Base-by-base conservation (phyloP, 495 filamentous ascomycete species). In the Evernia prunastri region DNA sequence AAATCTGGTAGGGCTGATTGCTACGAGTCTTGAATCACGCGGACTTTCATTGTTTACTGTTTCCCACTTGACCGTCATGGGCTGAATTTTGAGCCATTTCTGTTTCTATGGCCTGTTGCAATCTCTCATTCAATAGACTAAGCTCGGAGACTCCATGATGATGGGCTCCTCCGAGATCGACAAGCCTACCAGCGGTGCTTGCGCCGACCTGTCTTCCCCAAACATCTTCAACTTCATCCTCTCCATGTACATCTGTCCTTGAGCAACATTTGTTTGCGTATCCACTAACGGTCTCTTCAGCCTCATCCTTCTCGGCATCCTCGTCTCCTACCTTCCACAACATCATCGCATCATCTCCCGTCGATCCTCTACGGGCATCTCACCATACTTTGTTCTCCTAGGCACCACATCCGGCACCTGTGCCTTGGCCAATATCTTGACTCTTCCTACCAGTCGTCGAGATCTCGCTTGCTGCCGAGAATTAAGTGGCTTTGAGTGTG, bases 291-390 rank as follows among this genome's bases (percentile, higher is more conserved):
- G 29, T 18, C 20, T 29, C 42, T 17, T 20, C 23, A 96, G 91
- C 68, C 74, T 96, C 68, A 90, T 98, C 66, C 78, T 97, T 69
- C 70, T 96, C 69, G 94, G 95, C 56, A 95, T 98, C 73, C 78
- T 97, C 61, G 73, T 93, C 64, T 97, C 93, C 64, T 98, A 98
- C 75, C 84, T 96, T 35, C 95, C 94, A 3, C 94, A 98, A 73
- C 94, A 97, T 74, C 79, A 86, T 72, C 90, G 92, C 64, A 97
- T 98, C 78, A 89, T 96, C 67, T 75, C 81, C 49, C 85, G 91
- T 40, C 85, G 88, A 58, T 92, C 89, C 54, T 96, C 95, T n/a
- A 91, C 92, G 76, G 94, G 94, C 56, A 93, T 98, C 59, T 96
- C 91, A 36, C 93, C 94, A 4, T 90, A 90, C 70, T 98, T 96